Conservation (phyloP, 768 basidiomycete species). For the Suillus paluster region DNA sequence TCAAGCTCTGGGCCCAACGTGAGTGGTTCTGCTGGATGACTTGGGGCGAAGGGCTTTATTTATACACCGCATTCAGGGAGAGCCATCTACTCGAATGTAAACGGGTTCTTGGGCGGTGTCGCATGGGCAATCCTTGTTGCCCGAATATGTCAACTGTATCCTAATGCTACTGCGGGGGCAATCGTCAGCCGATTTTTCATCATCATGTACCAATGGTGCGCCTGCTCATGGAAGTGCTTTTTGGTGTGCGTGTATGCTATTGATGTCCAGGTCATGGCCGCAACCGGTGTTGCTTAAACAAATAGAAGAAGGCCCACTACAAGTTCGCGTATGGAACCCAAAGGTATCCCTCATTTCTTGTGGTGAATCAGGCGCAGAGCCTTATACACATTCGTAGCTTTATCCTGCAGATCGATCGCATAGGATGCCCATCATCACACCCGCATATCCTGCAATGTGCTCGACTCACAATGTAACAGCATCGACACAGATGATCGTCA, state of each 20-base stretch:
- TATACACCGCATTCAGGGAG: constrained; percentile 55
- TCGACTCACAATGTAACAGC: constrained; percentile 97
- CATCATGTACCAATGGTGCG: constrained; percentile 96
- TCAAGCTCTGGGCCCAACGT: constrained; percentile 98
- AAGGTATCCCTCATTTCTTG: constrained; percentile 53
- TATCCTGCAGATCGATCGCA: constrained; percentile 94
- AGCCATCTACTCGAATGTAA: constrained; percentile 98
- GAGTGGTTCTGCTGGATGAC: constrained; percentile 3
- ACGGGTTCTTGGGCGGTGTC: constrained; percentile 96
- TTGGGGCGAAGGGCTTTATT: constrained; percentile 8
- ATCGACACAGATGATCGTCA: constrained; percentile 96
- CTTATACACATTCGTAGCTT: constrained; percentile 50
- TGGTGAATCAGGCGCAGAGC: no score
- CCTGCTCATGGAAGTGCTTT: constrained; percentile 10
- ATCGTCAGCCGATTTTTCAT: constrained; percentile 98
- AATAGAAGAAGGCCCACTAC: constrained; percentile 93
- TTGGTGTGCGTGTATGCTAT: constrained; percentile 9
- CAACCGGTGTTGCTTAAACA: constrained; percentile 97
- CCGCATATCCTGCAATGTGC: constrained; percentile 99
- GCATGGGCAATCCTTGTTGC: constrained; percentile 99
- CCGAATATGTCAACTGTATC: constrained; percentile 97
- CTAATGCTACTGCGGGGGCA: constrained; percentile 90
- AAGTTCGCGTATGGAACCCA: constrained; percentile 98
- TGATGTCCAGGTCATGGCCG: constrained; percentile 86
- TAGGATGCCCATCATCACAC: constrained; percentile 99